These are phyloP conservation scores for Cinnamomum micranthum DNA, from an alignment of 164 flowering plant genomes.

Conservation along the genomic window DNA sequence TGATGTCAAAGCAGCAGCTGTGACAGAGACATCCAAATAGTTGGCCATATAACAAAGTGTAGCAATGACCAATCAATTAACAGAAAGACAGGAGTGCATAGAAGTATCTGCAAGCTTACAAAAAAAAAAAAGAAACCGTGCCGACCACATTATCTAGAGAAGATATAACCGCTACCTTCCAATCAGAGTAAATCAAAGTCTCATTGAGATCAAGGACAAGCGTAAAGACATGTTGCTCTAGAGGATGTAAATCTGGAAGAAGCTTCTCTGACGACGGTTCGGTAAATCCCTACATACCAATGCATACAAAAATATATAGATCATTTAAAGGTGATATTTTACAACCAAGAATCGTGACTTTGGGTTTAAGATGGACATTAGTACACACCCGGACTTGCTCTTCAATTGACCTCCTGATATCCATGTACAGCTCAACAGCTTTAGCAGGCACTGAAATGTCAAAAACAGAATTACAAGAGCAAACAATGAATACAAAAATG, in stretches of 20 bases:
- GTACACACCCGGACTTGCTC: slow-evolving; percentile 70
- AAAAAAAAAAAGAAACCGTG: no score
- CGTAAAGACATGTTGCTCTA: slow-evolving; percentile 77
- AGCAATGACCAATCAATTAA: background rate
- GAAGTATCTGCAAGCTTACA: no score
- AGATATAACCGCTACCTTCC: slow-evolving; percentile 54
- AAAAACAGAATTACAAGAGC: slow-evolving; percentile 3
- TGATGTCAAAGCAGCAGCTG: no score
- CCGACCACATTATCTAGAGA: background rate
- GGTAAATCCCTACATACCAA: slow-evolving; percentile 56
- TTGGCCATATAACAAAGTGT: no score
- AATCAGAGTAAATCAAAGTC: slow-evolving; percentile 77
- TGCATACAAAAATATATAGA: background rate
- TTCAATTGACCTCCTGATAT: slow-evolving; percentile 62
- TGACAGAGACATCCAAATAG: no score
- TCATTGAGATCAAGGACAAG: slow-evolving; percentile 92
- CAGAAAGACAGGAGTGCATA: background rate
- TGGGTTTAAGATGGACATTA: background rate
- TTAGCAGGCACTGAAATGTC: slow-evolving; percentile 66
- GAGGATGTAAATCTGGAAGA: slow-evolving; percentile 91
- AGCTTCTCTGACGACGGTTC: slow-evolving; percentile 93
- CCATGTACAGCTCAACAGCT: slow-evolving; percentile 62
- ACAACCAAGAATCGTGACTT: background rate
- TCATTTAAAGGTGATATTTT: background rate
- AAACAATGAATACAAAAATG: background rate